These are phyloP conservation scores for Breviolum minutum DNA, from an alignment of 73 alveolate genomes.

Conservation along the genomic window DNA sequence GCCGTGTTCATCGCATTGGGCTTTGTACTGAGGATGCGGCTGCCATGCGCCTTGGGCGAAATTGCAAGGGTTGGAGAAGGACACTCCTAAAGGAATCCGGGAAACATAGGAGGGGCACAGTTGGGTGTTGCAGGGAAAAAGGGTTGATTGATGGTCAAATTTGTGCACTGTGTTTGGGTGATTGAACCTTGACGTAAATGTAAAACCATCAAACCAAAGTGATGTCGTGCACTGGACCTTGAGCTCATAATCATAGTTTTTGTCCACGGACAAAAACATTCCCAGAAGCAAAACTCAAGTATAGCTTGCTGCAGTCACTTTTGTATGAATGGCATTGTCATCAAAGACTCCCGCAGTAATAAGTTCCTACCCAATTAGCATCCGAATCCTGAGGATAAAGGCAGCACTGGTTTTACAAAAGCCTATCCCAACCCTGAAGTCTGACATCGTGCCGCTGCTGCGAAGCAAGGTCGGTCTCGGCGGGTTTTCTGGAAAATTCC, in stretches of 20 bases:
- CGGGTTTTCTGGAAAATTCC: neutral
- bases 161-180: neutral
- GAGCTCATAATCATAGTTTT: too few species aligned
- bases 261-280: too few species aligned
- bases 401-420: constrained; percentile 18
- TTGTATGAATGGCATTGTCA: too few species aligned
- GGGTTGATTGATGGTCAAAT: too few species aligned
- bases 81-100: neutral
- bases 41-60: constrained; percentile 4
- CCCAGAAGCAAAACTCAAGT: too few species aligned
- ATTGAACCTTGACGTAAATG: too few species aligned
- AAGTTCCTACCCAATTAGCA: neutral
- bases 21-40: constrained; percentile 70
- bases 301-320: too few species aligned
- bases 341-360: too few species aligned
- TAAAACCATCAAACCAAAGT: too few species aligned
- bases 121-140: too few species aligned
- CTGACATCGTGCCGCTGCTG: constrained; percentile 32
- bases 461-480: constrained; percentile 2
- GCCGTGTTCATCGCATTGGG: constrained; percentile 53
- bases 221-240: too few species aligned
- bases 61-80: neutral
- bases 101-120: neutral
- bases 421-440: constrained; percentile 6
- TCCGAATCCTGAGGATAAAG: neutral